Conservation (phyloP, 2,329 filamentous ascomycete genomes). For the Epichloe aotearoae region DNA sequence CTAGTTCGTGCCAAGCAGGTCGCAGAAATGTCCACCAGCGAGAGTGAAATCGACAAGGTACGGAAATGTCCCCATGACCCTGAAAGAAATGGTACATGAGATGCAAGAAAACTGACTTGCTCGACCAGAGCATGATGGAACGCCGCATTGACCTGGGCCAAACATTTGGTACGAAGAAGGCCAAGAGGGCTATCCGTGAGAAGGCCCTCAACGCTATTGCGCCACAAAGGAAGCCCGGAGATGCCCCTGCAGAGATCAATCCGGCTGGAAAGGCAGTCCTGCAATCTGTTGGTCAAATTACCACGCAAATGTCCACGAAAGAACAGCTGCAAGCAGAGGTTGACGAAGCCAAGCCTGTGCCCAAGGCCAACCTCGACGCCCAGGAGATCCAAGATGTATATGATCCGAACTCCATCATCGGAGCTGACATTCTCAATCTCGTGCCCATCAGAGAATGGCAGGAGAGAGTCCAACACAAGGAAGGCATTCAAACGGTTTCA, state of each 20-base stretch:
- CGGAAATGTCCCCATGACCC: neutral
- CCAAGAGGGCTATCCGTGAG: conserved; percentile 61
- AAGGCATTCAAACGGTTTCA: conserved; percentile 43
- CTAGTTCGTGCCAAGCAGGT: conserved; percentile 42
- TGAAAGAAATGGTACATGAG: neutral
- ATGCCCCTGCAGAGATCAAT: conserved; percentile 36
- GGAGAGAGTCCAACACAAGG: conserved; percentile 45
- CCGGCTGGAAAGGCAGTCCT: conserved; percentile 47
- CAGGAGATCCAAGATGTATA: conserved; percentile 61
- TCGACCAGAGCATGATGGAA: conserved; percentile 40
- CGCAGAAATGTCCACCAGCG: conserved; percentile 30
- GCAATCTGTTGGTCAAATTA: conserved; percentile 46
- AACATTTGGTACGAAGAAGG: conserved; percentile 76
- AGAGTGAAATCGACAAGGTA: conserved; percentile 18
- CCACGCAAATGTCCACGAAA: conserved; percentile 51
- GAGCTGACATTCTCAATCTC: conserved; percentile 50
- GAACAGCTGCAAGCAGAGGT: conserved; percentile 51
- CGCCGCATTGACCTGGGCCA: conserved; percentile 58
- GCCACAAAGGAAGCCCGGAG: conserved; percentile 22
- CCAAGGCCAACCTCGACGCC: conserved; percentile 54
- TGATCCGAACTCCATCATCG: conserved; percentile 51
- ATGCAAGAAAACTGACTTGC: conserved; percentile 11
- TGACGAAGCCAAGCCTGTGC: conserved; percentile 59
- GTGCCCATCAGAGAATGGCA: conserved; percentile 65
- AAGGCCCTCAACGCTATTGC: conserved; percentile 59